phyloP scores from a whole-genome alignment of 257 asterid genomes.

The Fraxinus quadrangulata region DNA sequence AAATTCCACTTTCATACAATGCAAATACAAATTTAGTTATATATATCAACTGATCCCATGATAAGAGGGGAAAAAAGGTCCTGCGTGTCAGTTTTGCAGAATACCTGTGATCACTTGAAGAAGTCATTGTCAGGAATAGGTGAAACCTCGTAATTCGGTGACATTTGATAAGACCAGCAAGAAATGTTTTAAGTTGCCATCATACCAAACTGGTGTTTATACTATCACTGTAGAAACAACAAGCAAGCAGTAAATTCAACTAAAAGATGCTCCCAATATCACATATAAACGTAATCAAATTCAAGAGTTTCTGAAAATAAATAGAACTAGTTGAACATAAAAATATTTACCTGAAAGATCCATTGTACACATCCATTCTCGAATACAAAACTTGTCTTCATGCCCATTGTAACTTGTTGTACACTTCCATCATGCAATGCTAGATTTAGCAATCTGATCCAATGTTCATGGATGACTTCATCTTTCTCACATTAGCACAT shows the following conservation, averaged over 20 bases:
- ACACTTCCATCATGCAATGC: conserved; percentile 11
- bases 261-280: conserved; percentile 22
- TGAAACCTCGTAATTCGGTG: conserved; percentile 17
- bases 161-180: conserved; percentile 14
- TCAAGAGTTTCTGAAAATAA: conserved; percentile 6
- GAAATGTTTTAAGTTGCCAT: conserved; percentile 12
- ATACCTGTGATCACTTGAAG: conserved; percentile 24
- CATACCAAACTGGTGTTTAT: background rate
- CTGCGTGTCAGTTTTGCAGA: conserved; percentile 7
- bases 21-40: background rate
- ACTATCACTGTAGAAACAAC: conserved; percentile 26
- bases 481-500: conserved; percentile 3
- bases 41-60: conserved; percentile 18
- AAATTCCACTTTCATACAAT: conserved; percentile 4
- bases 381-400: conserved; percentile 1
- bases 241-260: conserved; percentile 21
- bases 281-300: conserved; percentile 29
- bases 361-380: conserved; percentile 5
- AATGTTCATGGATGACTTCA: background rate
- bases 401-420: conserved; percentile 2
- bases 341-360: conserved; percentile 17
- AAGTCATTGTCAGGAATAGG: conserved; percentile 9
- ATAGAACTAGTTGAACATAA: conserved; percentile 15
- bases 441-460: background rate
- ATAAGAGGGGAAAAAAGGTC: conserved; percentile 2